Evolutionary conservation across 1,139 yeast species (phyloP), one percentile per base, ranked within the genome.

Genomic region (Sugiyamaella grinbergsii): DNA sequence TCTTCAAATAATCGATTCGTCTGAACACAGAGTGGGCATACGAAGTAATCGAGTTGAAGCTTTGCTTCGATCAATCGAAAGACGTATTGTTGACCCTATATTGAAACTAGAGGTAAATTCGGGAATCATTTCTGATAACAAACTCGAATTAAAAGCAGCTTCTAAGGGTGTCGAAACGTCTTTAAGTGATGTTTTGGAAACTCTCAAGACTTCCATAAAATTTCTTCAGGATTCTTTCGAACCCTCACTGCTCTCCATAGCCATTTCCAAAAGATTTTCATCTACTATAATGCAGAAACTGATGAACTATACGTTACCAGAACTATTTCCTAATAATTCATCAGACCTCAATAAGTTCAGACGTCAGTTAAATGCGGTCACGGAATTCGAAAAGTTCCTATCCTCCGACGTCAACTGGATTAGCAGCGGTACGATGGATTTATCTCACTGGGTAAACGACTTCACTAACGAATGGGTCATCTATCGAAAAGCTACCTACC

Each of bases 381-480:
- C 49, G 20, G 58, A 55, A 4, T 61, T 66, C 34, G 65, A 65
- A 22, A 52, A 50, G 16, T 55, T 54, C 22, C 47, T 64, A 37
- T 19, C 48, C 3, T 48, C 26, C 5, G 50, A 53, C 2, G 36
- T 48, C 2, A 56, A 55, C 2, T 62, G 69, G 67, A 50, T 53
- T 11, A 51, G 55, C 15, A 53, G 60, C 1, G 44, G 51, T 7
- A 18, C 34, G 6, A 34, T 18, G 4, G 68, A 63, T 8, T 54
- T 67, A 23, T 40, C 53, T 18, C 46, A 55, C 16, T 55, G 66
- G 65, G 52, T 58, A 7, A 54, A 47, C 15, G 52, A 56, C 16
- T 56, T 57, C 42, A 55, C 58, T 3, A 47, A 50, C n/a, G 63
- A 61, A 31, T 62, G 66, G 67, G 55, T 60, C 1, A 32, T 52